These are phyloP conservation scores for Panicum virgatum DNA, from an alignment of 202 grass and related monocot genomes.

Conservation along the genomic window DNA sequence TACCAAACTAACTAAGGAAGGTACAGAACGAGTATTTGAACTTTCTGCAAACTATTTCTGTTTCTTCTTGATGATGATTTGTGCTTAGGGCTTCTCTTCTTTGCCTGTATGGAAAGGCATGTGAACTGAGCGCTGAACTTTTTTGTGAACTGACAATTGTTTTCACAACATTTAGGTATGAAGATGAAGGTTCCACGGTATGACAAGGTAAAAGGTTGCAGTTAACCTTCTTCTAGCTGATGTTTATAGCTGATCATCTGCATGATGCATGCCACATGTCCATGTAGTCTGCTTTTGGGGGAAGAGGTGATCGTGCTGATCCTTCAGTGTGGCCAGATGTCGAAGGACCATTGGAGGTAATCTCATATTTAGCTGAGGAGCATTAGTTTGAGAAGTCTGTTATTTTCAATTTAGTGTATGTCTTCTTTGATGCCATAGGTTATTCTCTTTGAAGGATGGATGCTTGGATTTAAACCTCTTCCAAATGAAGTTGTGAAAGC, in stretches of 20 bases:
- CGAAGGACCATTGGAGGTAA: slow-evolving; percentile 94
- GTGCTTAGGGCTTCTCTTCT: not conserved
- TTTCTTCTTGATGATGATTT: slow-evolving; percentile 36
- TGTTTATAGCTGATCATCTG: slow-evolving; percentile 42
- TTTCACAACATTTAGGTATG: slow-evolving; percentile 58
- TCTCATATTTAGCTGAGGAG: not conserved
- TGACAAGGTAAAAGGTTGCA: slow-evolving; percentile 82
- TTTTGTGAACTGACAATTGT: slow-evolving; percentile 40
- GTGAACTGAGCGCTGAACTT: not conserved
- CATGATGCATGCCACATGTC: slow-evolving; percentile 42
- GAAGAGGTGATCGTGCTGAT: slow-evolving; percentile 94
- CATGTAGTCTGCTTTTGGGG: slow-evolving; percentile 90
- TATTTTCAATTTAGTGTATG: slow-evolving; percentile 26
- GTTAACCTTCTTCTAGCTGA: slow-evolving; percentile 38
- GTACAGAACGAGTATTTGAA: slow-evolving; percentile 44
- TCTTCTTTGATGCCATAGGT: slow-evolving; percentile 57
- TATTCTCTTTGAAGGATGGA: slow-evolving; percentile 99
- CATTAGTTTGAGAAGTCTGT: slow-evolving; percentile 10
- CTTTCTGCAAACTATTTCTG: slow-evolving; percentile 21
- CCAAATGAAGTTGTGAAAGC: slow-evolving; percentile 84
- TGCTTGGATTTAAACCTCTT: slow-evolving; percentile 99
- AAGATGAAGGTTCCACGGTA: slow-evolving; percentile 99
- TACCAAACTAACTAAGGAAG: slow-evolving; percentile 84
- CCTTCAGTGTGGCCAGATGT: slow-evolving; percentile 87
- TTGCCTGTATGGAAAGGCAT: not conserved